Evolutionary conservation across 495 filamentous ascomycete species (phyloP).

Genomic region (Rhizodiscina lignyota): DNA sequence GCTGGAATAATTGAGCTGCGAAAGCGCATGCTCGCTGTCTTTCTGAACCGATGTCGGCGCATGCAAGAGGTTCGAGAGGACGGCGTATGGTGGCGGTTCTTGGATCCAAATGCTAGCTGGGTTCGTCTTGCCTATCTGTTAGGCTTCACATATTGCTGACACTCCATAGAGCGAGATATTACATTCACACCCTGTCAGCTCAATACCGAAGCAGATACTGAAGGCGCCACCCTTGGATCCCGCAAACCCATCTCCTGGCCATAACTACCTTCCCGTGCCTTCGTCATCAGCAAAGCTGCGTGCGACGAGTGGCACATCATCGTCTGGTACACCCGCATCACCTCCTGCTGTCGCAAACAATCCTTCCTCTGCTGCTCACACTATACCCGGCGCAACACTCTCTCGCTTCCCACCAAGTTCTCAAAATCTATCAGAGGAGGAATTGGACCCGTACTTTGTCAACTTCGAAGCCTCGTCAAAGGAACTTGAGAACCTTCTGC

Average conservation of each 20-base stretch:
- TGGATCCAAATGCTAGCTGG: constrained; percentile 98
- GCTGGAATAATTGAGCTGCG: constrained; percentile 86
- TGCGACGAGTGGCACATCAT: constrained; percentile 29
- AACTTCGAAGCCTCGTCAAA: constrained; percentile 77
- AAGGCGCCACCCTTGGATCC: constrained; percentile 88
- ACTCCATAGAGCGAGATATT: constrained; percentile 65
- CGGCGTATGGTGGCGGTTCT: constrained; percentile 91
- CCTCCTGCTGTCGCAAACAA: constrained; percentile 27
- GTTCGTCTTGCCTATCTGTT: constrained; percentile 31
- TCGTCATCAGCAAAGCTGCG: constrained; percentile 73
- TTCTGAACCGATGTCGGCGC: constrained; percentile 76
- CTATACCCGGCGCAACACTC: constrained; percentile 43
- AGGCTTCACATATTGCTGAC: background rate
- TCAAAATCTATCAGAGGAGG: constrained; percentile 62
- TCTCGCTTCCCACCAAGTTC: constrained; percentile 71
- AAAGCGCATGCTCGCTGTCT: constrained; percentile 90
- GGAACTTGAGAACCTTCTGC: constrained; percentile 71
- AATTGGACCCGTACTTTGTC: constrained; percentile 89
- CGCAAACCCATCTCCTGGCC: constrained; percentile 76
- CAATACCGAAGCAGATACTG: constrained; percentile 81
- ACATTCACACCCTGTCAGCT: constrained; percentile 73
- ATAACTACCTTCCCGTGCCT: constrained; percentile 75
- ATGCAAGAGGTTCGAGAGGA: constrained; percentile 92
- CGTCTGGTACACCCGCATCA: constrained; percentile 35
- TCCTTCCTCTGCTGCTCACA: constrained; percentile 38